phyloP scores from a whole-genome alignment of 78 protist species.

The Andalucia godoyi region DNA sequence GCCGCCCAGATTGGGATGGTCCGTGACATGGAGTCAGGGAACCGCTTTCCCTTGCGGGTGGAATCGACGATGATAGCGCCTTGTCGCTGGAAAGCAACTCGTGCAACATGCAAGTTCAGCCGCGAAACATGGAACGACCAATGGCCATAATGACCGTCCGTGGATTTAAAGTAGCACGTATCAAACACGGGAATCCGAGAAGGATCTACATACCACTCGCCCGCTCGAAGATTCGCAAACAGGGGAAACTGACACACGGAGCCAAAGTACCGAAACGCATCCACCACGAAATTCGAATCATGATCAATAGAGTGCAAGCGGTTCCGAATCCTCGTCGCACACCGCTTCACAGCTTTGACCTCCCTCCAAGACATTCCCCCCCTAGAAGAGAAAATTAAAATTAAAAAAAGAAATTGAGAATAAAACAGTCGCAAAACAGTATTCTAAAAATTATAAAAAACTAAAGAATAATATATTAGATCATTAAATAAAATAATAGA shows the following conservation, averaged over 20 bases:
- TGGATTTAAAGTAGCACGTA: conserved; percentile 21
- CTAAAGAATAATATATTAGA: too few species aligned
- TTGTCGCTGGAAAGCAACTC: neutral
- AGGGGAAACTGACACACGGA: neutral
- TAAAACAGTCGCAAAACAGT: too few species aligned
- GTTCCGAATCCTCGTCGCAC: too few species aligned
- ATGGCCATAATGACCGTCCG: conserved; percentile 24
- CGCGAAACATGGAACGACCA: conserved; percentile 5
- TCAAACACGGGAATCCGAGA: neutral
- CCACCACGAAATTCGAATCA: neutral
- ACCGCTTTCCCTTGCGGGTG: conserved; percentile 26
- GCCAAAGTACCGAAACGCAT: neutral
- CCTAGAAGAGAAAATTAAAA: too few species aligned
- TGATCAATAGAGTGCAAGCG: neutral
- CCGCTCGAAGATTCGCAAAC: conserved; percentile 16
- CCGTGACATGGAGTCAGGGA: conserved; percentile 6
- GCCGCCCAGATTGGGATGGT: conserved; percentile 26
- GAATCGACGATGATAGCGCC: conserved; percentile 9
- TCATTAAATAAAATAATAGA: too few species aligned
- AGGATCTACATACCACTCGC: conserved; percentile 20
- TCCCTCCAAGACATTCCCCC: too few species aligned
- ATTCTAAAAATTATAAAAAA: too few species aligned
- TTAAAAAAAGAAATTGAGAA: too few species aligned
- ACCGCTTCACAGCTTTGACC: too few species aligned
- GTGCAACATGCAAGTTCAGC: conserved; percentile 4